Evolutionary conservation across 1,284 basidiomycete genomes (phyloP).

Genomic region (Malassezia dermatis): DNA sequence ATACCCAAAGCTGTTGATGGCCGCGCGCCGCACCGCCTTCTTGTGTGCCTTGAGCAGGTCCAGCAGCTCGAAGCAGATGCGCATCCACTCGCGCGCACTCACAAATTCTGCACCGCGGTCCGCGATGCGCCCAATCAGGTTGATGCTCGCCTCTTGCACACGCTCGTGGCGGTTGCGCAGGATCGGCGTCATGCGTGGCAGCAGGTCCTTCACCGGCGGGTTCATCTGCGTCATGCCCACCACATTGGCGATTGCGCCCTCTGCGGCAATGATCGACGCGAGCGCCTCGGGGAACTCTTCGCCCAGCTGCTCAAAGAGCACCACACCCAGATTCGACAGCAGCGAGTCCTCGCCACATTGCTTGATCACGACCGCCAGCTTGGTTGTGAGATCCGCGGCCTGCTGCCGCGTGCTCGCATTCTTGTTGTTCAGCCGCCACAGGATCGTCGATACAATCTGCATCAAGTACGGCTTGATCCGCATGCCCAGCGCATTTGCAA

Average conservation of each 20-base stretch:
- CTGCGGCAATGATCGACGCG: constrained; percentile 91
- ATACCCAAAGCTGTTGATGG: constrained; percentile 98
- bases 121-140: constrained; percentile 96
- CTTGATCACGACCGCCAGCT: constrained; percentile 93
- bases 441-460: constrained; percentile 97
- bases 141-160: constrained; percentile 98
- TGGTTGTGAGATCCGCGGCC: constrained; percentile 88
- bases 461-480: constrained; percentile 98
- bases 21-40: constrained; percentile 94
- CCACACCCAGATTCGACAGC: constrained; percentile 88
- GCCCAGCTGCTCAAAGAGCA: constrained; percentile 94
- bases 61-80: constrained; percentile 96
- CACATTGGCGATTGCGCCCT: constrained; percentile 96
- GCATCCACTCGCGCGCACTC: constrained; percentile 98
- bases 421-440: constrained; percentile 99
- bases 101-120: constrained; percentile 99
- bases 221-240: constrained; percentile 99
- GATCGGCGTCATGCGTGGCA: constrained; percentile 98
- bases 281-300: constrained; percentile 98
- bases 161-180: constrained; percentile 97
- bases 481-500: constrained; percentile 88
- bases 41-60: constrained; percentile 98
- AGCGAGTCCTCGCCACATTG: constrained; percentile 94
- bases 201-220: constrained; percentile 92
- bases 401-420: constrained; percentile 97